Conservation (phyloP, 2,329 filamentous ascomycete genomes). For the Neurospora sp. region DNA sequence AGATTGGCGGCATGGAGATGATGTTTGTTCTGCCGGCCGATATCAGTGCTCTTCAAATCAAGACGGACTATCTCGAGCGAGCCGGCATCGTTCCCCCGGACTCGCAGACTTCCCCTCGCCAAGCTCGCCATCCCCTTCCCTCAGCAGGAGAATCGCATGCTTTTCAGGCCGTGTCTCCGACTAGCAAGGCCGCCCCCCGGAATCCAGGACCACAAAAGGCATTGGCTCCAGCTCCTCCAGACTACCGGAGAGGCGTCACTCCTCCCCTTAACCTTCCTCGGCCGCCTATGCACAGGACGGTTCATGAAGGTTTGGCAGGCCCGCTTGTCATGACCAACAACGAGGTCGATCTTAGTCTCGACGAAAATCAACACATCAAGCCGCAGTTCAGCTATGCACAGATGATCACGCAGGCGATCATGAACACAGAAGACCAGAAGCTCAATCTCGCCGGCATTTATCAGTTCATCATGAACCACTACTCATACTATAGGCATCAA, state of each 20-base stretch:
- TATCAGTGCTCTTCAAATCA: constrained; percentile 54
- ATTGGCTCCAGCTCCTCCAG: constrained; percentile 49
- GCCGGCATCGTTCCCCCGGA: constrained; percentile 40
- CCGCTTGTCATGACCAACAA: constrained; percentile 36
- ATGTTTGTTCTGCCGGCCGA: constrained; percentile 90
- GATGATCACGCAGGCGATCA: constrained; percentile 92
- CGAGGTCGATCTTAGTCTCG: constrained; percentile 67
- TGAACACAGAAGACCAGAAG: constrained; percentile 77
- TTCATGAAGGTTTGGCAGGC: constrained; percentile 24
- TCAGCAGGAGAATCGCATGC: constrained; percentile 18
- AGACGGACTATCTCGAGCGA: constrained; percentile 59
- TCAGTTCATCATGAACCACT: constrained; percentile 80
- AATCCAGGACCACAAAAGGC: constrained; percentile 32
- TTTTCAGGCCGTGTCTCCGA: constrained; percentile 10
- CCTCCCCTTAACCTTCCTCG: constrained; percentile 31
- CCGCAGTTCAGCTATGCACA: constrained; percentile 94
- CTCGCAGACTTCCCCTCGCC: constrained; percentile 9
- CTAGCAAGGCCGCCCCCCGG: constrained; percentile 16
- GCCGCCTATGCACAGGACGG: constrained; percentile 24
- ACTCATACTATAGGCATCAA: constrained; percentile 86
- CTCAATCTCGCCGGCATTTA: constrained; percentile 90
- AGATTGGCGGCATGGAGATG: constrained; percentile 92
- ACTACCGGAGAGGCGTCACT: constrained; percentile 51
- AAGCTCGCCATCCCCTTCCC: constrained; percentile 18
- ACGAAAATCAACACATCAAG: constrained; percentile 83